Conservation (phyloP, 2,329 filamentous ascomycete genomes). For the Paraphaeosphaeria sporulosa region DNA sequence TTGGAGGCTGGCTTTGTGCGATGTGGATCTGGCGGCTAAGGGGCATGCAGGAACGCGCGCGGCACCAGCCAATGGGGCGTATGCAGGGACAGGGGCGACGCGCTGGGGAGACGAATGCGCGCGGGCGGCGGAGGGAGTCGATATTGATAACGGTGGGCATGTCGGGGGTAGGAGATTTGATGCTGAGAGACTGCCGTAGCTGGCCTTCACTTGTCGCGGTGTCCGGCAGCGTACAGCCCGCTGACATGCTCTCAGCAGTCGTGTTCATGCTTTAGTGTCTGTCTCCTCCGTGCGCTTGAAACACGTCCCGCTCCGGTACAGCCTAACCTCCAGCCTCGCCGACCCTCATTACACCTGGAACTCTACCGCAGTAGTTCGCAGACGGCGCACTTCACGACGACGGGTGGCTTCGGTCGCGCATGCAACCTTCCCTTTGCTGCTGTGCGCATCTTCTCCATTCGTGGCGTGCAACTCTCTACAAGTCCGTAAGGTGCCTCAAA, state of each 20-base stretch:
- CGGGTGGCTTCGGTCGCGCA: constrained; percentile 21
- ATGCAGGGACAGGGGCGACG: constrained; percentile 18
- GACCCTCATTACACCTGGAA: constrained; percentile 2
- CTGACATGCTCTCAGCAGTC: constrained; percentile 13
- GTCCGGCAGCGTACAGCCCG: background rate
- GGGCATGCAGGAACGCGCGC: constrained; percentile 36
- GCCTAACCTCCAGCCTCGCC: background rate
- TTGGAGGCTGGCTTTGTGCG: constrained; percentile 33
- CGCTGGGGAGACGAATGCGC: background rate
- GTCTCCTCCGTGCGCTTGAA: constrained; percentile 2
- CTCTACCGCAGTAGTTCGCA: background rate
- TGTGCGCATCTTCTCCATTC: constrained; percentile 10
- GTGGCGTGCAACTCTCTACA: constrained; percentile 16
- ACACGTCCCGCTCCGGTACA: constrained; percentile 7
- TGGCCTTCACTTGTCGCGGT: background rate
- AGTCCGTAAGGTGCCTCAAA: constrained; percentile 11
- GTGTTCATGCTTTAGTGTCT: constrained; percentile 14
- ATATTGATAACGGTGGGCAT: constrained; percentile 7
- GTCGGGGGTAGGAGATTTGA: background rate
- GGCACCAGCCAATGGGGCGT: constrained; percentile 18
- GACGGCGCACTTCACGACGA: constrained; percentile 10
- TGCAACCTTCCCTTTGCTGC: constrained; percentile 2
- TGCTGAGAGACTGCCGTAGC: background rate
- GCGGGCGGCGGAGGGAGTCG: background rate
- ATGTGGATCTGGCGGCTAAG: constrained; percentile 28